Evolutionary conservation across 768 basidiomycete genomes (phyloP).

Genomic region (Russula compacta): DNA sequence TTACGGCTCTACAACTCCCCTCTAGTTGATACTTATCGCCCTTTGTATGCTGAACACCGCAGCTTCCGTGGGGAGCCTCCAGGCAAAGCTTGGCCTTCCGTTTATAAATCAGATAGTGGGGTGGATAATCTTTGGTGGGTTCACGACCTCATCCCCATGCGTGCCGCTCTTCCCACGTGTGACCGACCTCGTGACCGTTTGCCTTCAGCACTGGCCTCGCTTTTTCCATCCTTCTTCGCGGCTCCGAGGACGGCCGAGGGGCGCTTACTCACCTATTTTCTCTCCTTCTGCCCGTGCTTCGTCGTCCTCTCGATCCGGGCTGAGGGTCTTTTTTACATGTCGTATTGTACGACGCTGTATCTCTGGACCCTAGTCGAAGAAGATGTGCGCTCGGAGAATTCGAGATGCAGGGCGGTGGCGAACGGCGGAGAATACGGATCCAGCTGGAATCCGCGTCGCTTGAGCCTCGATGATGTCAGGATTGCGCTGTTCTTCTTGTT

Average conservation of each 20-base stretch:
- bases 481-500: slow-evolving; percentile 77
- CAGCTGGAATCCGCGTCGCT: slow-evolving; percentile 19
- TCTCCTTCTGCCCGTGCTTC: slow-evolving; percentile 68
- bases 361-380: slow-evolving; percentile 63
- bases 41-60: slow-evolving; percentile 44
- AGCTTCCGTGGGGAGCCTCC: slow-evolving; percentile 50
- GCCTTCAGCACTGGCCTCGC: slow-evolving; percentile 38
- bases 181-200: not conserved
- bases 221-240: slow-evolving; percentile 48
- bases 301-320: slow-evolving; percentile 74
- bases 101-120: slow-evolving; percentile 47
- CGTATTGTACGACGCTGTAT: slow-evolving; percentile 52
- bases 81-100: slow-evolving; percentile 60
- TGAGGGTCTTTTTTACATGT: slow-evolving; percentile 72
- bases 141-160: too few relatives aligned
- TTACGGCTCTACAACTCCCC: not conserved
- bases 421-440: not conserved
- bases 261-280: slow-evolving; percentile 52
- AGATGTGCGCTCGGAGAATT: slow-evolving; percentile 20
- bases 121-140: slow-evolving; percentile 58
- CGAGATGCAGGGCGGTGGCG: not conserved
- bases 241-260: slow-evolving; percentile 33
- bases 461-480: slow-evolving; percentile 48
- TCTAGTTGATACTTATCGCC: slow-evolving; percentile 38
- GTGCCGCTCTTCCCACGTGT: not conserved